Percentiles rank a stretch among this genome's conserved stretches.
phyloP scores from a whole-genome alignment of 495 filamentous ascomycete species.

The Talaromyces thailandensis region DNA sequence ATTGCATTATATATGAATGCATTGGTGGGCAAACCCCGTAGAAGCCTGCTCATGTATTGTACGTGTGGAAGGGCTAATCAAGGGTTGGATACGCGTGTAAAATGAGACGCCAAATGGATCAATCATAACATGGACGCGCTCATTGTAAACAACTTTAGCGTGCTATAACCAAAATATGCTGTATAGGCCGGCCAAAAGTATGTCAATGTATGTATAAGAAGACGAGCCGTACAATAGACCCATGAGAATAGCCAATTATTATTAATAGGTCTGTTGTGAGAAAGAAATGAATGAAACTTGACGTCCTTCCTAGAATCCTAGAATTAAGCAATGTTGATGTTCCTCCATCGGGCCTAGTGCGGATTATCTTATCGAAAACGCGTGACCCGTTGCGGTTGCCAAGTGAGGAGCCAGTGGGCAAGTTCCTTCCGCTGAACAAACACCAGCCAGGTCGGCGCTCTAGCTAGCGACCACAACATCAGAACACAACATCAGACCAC shows the following conservation, averaged over 20 bases:
- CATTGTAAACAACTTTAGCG: neutral
- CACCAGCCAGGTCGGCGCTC: neutral
- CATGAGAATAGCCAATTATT: neutral
- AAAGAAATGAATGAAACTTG: neutral
- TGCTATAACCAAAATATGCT: too few relatives aligned
- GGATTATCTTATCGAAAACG: neutral
- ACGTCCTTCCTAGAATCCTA: neutral
- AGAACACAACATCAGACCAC: neutral
- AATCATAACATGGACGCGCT: neutral
- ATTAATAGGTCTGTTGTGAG: neutral
- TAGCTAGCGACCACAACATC: neutral
- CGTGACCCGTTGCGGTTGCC: conserved; percentile 2
- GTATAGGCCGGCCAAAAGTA: too few relatives aligned
- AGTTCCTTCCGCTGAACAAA: neutral
- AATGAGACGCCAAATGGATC: neutral
- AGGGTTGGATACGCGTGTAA: neutral
- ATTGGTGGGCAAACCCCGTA: neutral
- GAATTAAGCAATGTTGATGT: neutral
- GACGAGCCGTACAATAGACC: neutral
- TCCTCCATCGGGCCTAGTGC: neutral
- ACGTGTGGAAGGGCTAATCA: neutral
- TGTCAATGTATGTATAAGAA: neutral
- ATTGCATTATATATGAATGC: neutral
- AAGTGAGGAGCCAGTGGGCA: neutral
- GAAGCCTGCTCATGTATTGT: neutral